Evolutionary conservation across 805 yeast species (phyloP).

Genomic region (Monosporozyma solicola): DNA sequence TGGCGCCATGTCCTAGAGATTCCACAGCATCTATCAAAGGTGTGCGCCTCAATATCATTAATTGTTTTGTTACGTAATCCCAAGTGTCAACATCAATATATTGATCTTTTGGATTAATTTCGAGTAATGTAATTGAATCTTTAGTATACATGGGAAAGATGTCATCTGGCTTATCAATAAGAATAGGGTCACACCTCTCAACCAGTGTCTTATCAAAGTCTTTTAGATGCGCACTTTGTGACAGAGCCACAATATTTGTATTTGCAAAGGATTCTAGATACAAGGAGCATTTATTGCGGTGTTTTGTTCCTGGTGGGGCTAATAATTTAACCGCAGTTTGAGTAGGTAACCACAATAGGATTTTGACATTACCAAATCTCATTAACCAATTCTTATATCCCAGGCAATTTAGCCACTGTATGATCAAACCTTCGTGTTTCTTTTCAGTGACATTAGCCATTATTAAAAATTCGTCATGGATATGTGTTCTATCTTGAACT

Average conservation of each 20-base stretch:
- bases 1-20: slow-evolving; percentile 77
- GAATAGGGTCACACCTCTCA: slow-evolving; percentile 24
- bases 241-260: slow-evolving; percentile 45
- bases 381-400: slow-evolving; percentile 68
- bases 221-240: slow-evolving; percentile 14
- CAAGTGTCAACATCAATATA: slow-evolving; percentile 45
- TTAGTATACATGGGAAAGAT: slow-evolving; percentile 10
- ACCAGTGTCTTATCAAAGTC: slow-evolving; percentile 15
- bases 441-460: slow-evolving; percentile 48
- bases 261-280: slow-evolving; percentile 59
- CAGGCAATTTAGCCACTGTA: slow-evolving; percentile 67
- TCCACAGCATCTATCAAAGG: slow-evolving; percentile 40
- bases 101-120: slow-evolving; percentile 41
- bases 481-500: slow-evolving; percentile 29
- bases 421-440: slow-evolving; percentile 55
- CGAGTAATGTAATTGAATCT: slow-evolving; percentile 46
- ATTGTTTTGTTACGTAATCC: slow-evolving; percentile 57
- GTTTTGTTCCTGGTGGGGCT: slow-evolving; percentile 42
- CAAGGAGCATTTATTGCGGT: slow-evolving; percentile 55
- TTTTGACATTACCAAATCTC: slow-evolving; percentile 61
- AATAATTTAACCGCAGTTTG: slow-evolving; percentile 52
- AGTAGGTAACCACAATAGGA: slow-evolving; percentile 61
- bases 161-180: slow-evolving; percentile 25
- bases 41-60: slow-evolving; percentile 41
- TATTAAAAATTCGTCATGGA: slow-evolving; percentile 48